Percentiles rank a stretch among this genome's conserved stretches.
These are phyloP conservation scores for Aspergillus alliaceus DNA, from an alignment of 2,329 filamentous ascomycete genomes.

Conservation along the genomic window DNA sequence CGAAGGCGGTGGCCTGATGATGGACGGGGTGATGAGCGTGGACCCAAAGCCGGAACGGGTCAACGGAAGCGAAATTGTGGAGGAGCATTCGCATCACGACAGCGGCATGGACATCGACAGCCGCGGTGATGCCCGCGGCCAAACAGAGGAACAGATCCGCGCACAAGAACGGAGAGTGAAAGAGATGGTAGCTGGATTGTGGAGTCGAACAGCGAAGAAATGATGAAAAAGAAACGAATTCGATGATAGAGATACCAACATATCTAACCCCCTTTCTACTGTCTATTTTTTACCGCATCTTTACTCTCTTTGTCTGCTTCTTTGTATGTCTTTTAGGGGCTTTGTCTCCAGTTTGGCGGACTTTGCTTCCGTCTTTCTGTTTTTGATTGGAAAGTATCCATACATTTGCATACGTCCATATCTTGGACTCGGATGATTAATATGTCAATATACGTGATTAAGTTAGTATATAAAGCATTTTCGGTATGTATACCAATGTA, in stretches of 20 bases:
- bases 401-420: neutral
- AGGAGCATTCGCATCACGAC: slow-evolving; percentile 31
- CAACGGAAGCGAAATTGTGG: slow-evolving; percentile 43
- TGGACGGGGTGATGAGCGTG: slow-evolving; percentile 60
- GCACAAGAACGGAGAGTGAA: slow-evolving; percentile 61
- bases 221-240: slow-evolving; percentile 7
- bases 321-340: neutral
- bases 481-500: neutral
- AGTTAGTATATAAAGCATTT: neutral
- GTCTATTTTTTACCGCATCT: no score
- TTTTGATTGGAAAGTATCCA: no score
- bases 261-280: neutral
- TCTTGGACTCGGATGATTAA: neutral
- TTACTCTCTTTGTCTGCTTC: neutral
- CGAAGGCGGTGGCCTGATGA: slow-evolving; percentile 62
- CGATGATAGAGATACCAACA: neutral
- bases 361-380: neutral
- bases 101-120: slow-evolving; percentile 57
- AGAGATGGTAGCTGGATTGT: slow-evolving; percentile 59
- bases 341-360: neutral
- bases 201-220: slow-evolving; percentile 37
- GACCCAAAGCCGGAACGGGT: slow-evolving; percentile 54
- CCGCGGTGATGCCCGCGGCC: slow-evolving; percentile 59
- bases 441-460: neutral
- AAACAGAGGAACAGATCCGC: slow-evolving; percentile 62